Percentiles rank a stretch among this genome's conserved stretches.
phyloP scores from a whole-genome alignment of 495 filamentous ascomycete species.

The Talaromyces liani region DNA sequence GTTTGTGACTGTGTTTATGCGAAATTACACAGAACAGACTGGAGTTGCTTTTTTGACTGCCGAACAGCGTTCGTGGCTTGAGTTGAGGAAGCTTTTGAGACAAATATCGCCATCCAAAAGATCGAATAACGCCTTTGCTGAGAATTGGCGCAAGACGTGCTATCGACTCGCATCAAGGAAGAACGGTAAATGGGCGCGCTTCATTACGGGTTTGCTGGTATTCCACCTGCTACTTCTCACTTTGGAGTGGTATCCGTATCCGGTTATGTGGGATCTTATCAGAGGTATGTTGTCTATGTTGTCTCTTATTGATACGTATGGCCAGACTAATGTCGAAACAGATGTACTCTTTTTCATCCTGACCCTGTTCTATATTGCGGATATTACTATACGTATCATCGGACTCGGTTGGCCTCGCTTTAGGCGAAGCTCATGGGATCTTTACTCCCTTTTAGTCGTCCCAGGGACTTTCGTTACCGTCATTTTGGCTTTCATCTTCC shows the following conservation, averaged over 20 bases:
- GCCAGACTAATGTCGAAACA: constrained; percentile 11
- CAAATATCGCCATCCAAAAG: constrained; percentile 92
- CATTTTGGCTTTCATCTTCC: constrained; percentile 45
- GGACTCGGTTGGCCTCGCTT: constrained; percentile 93
- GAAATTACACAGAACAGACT: constrained; percentile 97
- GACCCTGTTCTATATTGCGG: constrained; percentile 76
- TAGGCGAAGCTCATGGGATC: constrained; percentile 88
- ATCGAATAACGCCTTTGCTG: constrained; percentile 63
- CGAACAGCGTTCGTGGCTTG: constrained; percentile 95
- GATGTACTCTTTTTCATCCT: constrained; percentile 76
- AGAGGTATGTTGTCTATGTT: constrained; percentile 42
- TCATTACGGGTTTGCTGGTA: constrained; percentile 69
- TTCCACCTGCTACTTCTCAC: constrained; percentile 78
- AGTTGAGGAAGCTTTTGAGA: constrained; percentile 84
- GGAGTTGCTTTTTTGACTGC: constrained; percentile 94
- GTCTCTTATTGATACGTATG: neutral
- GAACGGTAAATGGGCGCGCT: constrained; percentile 83
- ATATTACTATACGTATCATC: constrained; percentile 76
- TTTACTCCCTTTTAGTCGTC: constrained; percentile 81
- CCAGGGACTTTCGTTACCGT: constrained; percentile 75
- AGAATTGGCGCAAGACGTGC: constrained; percentile 83
- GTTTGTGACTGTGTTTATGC: constrained; percentile 99
- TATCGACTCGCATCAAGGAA: constrained; percentile 93
- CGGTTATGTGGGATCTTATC: constrained; percentile 52
- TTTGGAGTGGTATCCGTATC: constrained; percentile 76